Evolutionary conservation across 352 stramenopile genomes (phyloP).

Genomic region (Phytophthora sojae): DNA sequence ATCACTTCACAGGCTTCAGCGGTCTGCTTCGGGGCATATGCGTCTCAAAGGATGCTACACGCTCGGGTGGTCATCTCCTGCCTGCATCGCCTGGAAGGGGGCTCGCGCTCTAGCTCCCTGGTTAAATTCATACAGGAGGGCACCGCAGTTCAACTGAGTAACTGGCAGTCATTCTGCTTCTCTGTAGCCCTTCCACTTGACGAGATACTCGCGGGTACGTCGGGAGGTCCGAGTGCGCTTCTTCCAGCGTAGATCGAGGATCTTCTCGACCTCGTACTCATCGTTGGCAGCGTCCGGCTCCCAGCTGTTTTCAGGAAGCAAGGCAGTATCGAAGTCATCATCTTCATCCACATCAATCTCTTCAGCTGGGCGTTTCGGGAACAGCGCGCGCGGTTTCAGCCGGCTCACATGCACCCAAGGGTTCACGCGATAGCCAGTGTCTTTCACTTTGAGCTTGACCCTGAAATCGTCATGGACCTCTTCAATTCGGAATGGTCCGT

Average conservation of each 20-base stretch:
- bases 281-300: not conserved
- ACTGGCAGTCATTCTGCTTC: slow-evolving; percentile 4
- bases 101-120: slow-evolving; percentile 1
- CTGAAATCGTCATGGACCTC: slow-evolving; percentile 12
- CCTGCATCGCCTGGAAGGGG: slow-evolving; percentile 10
- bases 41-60: not conserved
- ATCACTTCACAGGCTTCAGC: not conserved
- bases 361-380: not conserved
- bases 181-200: slow-evolving; percentile 10
- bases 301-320: slow-evolving; percentile 11
- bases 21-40: not conserved
- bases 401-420: slow-evolving; percentile 17
- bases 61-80: slow-evolving; percentile 11
- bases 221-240: slow-evolving; percentile 1
- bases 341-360: slow-evolving; percentile 9
- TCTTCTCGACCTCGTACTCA: slow-evolving; percentile 10
- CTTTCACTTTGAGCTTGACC: slow-evolving; percentile 4
- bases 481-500: too few species aligned
- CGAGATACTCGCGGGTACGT: not conserved
- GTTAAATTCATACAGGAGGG: slow-evolving; percentile 8
- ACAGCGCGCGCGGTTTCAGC: slow-evolving; percentile 5
- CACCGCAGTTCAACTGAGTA: slow-evolving; percentile 5
- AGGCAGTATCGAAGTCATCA: slow-evolving; percentile 7
- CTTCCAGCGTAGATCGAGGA: slow-evolving; percentile 9
- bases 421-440: slow-evolving; percentile 16